Conservation (phyloP, 805 yeast species). For the Yarrowia phangngaensis region DNA sequence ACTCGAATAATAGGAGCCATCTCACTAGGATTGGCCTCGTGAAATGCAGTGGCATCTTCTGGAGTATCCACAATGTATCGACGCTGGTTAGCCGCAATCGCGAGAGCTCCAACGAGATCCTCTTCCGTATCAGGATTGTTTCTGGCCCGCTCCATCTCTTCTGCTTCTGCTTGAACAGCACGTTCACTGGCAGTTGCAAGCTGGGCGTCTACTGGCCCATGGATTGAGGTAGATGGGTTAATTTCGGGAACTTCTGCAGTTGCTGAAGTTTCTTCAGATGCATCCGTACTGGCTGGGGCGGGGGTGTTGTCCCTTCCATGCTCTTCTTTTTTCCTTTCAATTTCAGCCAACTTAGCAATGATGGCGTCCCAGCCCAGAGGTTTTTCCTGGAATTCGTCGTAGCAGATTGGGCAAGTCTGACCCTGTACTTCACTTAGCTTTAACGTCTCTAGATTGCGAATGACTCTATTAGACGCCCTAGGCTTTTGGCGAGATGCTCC, state of each 20-base stretch:
- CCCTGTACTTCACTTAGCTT: slow-evolving; percentile 1
- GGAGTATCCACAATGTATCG: slow-evolving; percentile 18
- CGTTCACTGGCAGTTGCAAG: slow-evolving; percentile 1
- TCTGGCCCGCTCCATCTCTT: slow-evolving; percentile 9
- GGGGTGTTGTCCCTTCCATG: not conserved
- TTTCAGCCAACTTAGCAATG: slow-evolving; percentile 5
- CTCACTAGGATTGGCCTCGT: slow-evolving; percentile 8
- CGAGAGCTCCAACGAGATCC: not conserved
- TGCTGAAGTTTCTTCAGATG: not conserved
- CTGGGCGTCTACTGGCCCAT: slow-evolving; percentile 5
- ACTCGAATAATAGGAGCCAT: slow-evolving; percentile 12
- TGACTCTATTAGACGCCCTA: slow-evolving; percentile 3
- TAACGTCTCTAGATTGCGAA: slow-evolving; percentile 11
- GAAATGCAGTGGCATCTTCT: slow-evolving; percentile 5
- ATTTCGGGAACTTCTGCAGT: not conserved
- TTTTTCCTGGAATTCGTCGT: slow-evolving; percentile 15
- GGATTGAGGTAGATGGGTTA: slow-evolving; percentile 1
- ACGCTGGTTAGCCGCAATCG: not conserved
- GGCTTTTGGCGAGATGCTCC: slow-evolving; percentile 2
- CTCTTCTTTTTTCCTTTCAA: not conserved
- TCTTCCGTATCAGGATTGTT: not conserved
- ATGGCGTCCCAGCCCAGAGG: slow-evolving; percentile 24
- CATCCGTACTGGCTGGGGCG: not conserved
- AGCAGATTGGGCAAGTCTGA: slow-evolving; percentile 14
- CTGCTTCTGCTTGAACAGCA: slow-evolving; percentile 16